Base-by-base conservation (phyloP, 2,329 filamentous ascomycete genomes). In the Fusarium nisikadoi region DNA sequence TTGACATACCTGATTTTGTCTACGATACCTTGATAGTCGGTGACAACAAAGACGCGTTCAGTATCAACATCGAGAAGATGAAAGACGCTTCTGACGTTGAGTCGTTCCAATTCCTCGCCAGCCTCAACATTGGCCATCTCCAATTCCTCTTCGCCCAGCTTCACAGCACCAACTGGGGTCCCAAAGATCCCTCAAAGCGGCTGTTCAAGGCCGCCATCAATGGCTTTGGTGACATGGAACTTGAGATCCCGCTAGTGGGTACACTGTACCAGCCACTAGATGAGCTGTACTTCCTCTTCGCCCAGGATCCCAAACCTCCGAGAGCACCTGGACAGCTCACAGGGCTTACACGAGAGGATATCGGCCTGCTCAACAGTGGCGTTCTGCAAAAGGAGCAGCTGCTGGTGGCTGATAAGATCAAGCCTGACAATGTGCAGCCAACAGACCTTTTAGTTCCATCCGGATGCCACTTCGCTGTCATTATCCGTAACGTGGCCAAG, bases 91-190 rank as follows among this genome's bases (percentile, higher is more conserved):
- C 25, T 1, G 4, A 17, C 14, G 1, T 62, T 5, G 42, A 62
- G 29, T 74, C 63, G 5, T 74, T 73, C 41, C 72, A 71, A 16
- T 73, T 75, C 47, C 25, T 72, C 0, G 68, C 68, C 4, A 36
- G 36, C 13, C 43, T 75, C 14, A 72, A 50, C 2, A 52, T 75
- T 20, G 59, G 39, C 6, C 9, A 49, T 3, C 20, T 75, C 16
- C 29, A 64, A 4, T 23, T 75, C 11, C 29, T 35, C 1, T 75
- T 75, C 27, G 54, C 58, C 0, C 60, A 75, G 39, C 42, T 74
- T 4, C 73, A 74, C 39, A 60, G 58, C 27, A 49, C 35, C 2
- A 29, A 50, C n/a, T 72, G 68, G 72, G 47, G 13, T 0, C 9
- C 67, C 8, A 65, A 20, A 2, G 43, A 38, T n/a, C 72, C 73